Evolutionary conservation across 192 early-diverging fungal genomes (phyloP).

Genomic region (Coemansia furcata): DNA sequence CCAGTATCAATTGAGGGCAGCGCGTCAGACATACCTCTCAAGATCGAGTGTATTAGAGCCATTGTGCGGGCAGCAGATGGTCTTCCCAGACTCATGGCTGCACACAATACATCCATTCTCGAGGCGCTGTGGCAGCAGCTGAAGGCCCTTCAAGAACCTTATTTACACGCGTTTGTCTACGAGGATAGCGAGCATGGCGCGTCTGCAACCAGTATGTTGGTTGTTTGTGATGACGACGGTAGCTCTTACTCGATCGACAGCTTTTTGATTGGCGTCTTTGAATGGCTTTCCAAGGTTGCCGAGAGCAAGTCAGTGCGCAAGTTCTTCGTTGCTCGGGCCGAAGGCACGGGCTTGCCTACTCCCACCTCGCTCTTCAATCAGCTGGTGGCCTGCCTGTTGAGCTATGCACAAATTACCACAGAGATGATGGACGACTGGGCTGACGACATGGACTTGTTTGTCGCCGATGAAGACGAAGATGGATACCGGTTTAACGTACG

Average conservation of each 20-base stretch:
- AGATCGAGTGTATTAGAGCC: conserved; percentile 42
- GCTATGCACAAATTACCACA: conserved; percentile 80
- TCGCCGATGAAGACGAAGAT: conserved; percentile 91
- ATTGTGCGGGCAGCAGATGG: conserved; percentile 32
- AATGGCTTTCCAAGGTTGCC: conserved; percentile 40
- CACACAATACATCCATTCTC: conserved; percentile 22
- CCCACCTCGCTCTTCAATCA: conserved; percentile 57
- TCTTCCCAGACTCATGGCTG: conserved; percentile 24
- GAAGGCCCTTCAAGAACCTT: conserved; percentile 31
- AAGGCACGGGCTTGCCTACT: not conserved
- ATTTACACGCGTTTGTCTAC: conserved; percentile 46
- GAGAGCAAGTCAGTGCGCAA: conserved; percentile 33
- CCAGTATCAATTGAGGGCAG: conserved; percentile 26
- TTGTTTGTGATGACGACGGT: conserved; percentile 39
- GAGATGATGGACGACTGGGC: conserved; percentile 79
- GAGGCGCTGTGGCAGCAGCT: conserved; percentile 46
- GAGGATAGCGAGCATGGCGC: conserved; percentile 38
- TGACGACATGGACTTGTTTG: conserved; percentile 81
- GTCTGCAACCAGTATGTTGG: conserved; percentile 32
- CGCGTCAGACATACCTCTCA: conserved; percentile 36
- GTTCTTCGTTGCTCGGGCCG: conserved; percentile 30
- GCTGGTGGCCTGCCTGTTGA: conserved; percentile 58
- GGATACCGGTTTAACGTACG: conserved; percentile 83
- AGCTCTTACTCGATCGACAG: conserved; percentile 25
- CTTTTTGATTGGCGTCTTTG: conserved; percentile 42